Percentiles rank a stretch among this genome's conserved stretches.
Conservation (phyloP, 2,329 filamentous ascomycete genomes). For the Hypoxylon sp. region DNA sequence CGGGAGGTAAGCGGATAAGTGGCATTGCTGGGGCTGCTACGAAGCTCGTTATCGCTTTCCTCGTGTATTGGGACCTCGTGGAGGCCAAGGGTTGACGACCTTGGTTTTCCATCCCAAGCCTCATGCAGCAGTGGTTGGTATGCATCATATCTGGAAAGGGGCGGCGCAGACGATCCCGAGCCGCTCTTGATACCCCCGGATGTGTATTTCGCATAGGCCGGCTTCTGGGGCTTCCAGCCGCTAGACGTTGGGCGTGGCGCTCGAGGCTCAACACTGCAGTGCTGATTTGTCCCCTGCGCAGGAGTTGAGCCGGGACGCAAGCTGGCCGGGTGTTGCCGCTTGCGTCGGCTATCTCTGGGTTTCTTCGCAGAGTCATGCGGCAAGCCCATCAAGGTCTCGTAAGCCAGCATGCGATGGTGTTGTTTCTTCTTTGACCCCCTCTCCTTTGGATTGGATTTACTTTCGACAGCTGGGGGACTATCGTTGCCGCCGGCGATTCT, state of each 20-base stretch:
- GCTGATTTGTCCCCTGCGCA: background rate
- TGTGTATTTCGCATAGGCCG: constrained; percentile 2
- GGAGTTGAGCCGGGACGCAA: constrained; percentile 7
- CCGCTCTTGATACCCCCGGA: constrained; percentile 1
- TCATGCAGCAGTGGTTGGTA: constrained; percentile 20
- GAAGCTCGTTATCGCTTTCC: background rate
- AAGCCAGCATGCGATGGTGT: constrained; percentile 13
- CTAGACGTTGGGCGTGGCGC: background rate
- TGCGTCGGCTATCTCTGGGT: background rate
- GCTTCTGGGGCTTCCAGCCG: constrained; percentile 19
- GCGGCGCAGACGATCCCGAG: background rate
- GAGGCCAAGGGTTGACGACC: constrained; percentile 4
- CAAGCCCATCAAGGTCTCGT: constrained; percentile 12
- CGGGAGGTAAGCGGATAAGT: constrained; percentile 4
- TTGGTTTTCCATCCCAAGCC: background rate
- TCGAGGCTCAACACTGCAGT: background rate
- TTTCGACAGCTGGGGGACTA: background rate
- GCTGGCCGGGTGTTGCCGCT: background rate
- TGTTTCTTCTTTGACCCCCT: background rate
- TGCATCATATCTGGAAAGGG: constrained; percentile 19
- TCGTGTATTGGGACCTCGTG: constrained; percentile 3
- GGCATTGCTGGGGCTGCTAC: constrained; percentile 9
- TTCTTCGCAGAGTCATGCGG: background rate
- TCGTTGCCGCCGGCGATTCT: constrained; percentile 15
- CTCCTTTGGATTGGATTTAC: background rate